Percentiles rank a stretch among this genome's conserved stretches.
These are phyloP conservation scores for Aspergillus sp. DNA, from an alignment of 2,329 filamentous ascomycete species.

Conservation along the genomic window DNA sequence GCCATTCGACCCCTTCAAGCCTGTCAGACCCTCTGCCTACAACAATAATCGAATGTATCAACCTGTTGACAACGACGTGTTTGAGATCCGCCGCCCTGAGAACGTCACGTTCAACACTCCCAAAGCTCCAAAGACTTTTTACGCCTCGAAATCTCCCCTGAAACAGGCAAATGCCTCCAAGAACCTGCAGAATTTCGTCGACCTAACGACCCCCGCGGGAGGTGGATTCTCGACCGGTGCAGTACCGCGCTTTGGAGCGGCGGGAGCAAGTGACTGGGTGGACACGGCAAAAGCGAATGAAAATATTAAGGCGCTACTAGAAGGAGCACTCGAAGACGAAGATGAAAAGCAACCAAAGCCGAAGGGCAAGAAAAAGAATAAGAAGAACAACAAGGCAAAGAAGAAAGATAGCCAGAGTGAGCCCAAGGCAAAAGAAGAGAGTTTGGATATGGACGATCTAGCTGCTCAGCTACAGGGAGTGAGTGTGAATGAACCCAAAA, in stretches of 20 bases:
- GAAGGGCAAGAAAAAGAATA: slow-evolving; percentile 39
- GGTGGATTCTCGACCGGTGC: slow-evolving; percentile 51
- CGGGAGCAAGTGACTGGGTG: slow-evolving; percentile 54
- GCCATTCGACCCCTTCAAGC: slow-evolving; percentile 42
- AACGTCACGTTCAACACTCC: slow-evolving; percentile 50
- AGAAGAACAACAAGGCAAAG: slow-evolving; percentile 20
- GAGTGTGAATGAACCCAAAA: slow-evolving; percentile 35
- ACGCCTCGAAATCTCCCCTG: slow-evolving; percentile 49
- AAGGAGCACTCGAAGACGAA: slow-evolving; percentile 53
- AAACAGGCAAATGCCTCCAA: slow-evolving; percentile 43
- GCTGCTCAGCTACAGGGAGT: slow-evolving; percentile 45
- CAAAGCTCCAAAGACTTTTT: slow-evolving; percentile 53
- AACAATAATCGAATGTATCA: slow-evolving; percentile 28
- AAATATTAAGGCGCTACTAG: slow-evolving; percentile 52
- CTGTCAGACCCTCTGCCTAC: slow-evolving; percentile 38
- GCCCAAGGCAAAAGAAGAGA: slow-evolving; percentile 20
- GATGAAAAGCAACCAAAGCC: slow-evolving; percentile 43
- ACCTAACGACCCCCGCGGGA: slow-evolving; percentile 41
- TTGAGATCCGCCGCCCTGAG: slow-evolving; percentile 50
- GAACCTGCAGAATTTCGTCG: slow-evolving; percentile 48
- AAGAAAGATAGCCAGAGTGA: slow-evolving; percentile 18
- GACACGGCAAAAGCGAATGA: slow-evolving; percentile 52
- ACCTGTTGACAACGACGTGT: slow-evolving; percentile 29
- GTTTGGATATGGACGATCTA: slow-evolving; percentile 42
- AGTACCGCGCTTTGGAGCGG: slow-evolving; percentile 51